These are phyloP conservation scores for Colletotrichum godetiae DNA, from an alignment of 2,329 filamentous ascomycete genomes.

Conservation along the genomic window DNA sequence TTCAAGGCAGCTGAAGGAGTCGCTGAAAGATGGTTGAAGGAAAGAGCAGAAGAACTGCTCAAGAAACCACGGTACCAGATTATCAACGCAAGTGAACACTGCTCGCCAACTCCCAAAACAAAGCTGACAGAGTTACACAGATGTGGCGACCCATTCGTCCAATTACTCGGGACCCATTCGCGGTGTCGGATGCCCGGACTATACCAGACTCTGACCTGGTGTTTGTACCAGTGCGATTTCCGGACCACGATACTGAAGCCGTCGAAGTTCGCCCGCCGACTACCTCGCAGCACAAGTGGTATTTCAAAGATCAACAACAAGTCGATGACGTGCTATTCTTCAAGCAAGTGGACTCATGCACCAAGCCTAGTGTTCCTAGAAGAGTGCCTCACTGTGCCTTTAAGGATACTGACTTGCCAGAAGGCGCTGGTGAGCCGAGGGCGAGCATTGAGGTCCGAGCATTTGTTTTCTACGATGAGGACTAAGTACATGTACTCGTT, in stretches of 20 bases:
- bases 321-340: slow-evolving; percentile 67
- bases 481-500: neutral
- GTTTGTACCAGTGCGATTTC: slow-evolving; percentile 40
- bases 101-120: slow-evolving; percentile 62
- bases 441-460: slow-evolving; percentile 79
- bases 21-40: slow-evolving; percentile 24
- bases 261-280: slow-evolving; percentile 59
- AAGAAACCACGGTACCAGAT: slow-evolving; percentile 59
- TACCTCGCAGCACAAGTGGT: slow-evolving; percentile 61
- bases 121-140: slow-evolving; percentile 54
- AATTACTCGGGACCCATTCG: slow-evolving; percentile 58
- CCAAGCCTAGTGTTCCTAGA: slow-evolving; percentile 55
- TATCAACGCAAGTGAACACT: slow-evolving; percentile 65
- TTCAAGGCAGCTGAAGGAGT: slow-evolving; percentile 52
- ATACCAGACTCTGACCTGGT: slow-evolving; percentile 64
- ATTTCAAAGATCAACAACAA: slow-evolving; percentile 62
- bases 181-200: slow-evolving; percentile 61
- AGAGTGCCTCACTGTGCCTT: slow-evolving; percentile 64
- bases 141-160: slow-evolving; percentile 49
- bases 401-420: slow-evolving; percentile 52
- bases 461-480: slow-evolving; percentile 66
- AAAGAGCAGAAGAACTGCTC: slow-evolving; percentile 42
- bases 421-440: slow-evolving; percentile 67
- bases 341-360: slow-evolving; percentile 73
- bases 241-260: slow-evolving; percentile 48